These are phyloP conservation scores for Colletotrichum sp. DNA, from an alignment of 2,329 filamentous ascomycete genomes.

Conservation along the genomic window DNA sequence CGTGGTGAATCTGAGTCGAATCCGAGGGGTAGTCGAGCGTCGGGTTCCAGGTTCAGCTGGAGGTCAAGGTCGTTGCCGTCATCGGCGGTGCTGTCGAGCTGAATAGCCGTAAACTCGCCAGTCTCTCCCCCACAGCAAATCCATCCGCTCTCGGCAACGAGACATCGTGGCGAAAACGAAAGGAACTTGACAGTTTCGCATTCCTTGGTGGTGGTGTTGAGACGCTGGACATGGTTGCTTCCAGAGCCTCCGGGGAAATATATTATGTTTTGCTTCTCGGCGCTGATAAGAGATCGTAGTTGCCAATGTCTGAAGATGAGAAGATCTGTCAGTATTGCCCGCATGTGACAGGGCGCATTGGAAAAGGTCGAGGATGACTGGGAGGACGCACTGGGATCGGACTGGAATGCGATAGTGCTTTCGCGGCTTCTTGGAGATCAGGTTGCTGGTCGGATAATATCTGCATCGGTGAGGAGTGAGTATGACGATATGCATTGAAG, in stretches of 20 bases:
- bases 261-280: constrained; percentile 75
- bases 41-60: constrained; percentile 34
- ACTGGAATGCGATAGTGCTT: constrained; percentile 73
- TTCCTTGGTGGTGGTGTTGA: constrained; percentile 72
- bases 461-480: constrained; percentile 40
- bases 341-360: not conserved
- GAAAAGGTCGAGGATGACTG: not conserved
- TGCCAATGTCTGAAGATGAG: constrained; percentile 73
- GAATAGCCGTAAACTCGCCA: constrained; percentile 85
- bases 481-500: not conserved
- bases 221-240: constrained; percentile 66
- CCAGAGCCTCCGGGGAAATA: constrained; percentile 84
- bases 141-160: constrained; percentile 87
- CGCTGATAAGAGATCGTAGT: constrained; percentile 87
- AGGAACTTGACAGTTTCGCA: constrained; percentile 75
- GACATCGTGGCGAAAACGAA: constrained; percentile 79
- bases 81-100: constrained; percentile 51
- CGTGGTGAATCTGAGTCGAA: constrained; percentile 32
- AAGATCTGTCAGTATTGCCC: not conserved
- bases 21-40: constrained; percentile 33
- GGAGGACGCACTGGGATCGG: constrained; percentile 58
- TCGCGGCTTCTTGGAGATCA: constrained; percentile 65
- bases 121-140: constrained; percentile 88
- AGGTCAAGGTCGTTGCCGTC: constrained; percentile 30
- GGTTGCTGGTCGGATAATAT: constrained; percentile 67